These are phyloP conservation scores for Musa troglodytarum DNA, from an alignment of 176 grass and related monocot genomes.

Conservation along the genomic window DNA sequence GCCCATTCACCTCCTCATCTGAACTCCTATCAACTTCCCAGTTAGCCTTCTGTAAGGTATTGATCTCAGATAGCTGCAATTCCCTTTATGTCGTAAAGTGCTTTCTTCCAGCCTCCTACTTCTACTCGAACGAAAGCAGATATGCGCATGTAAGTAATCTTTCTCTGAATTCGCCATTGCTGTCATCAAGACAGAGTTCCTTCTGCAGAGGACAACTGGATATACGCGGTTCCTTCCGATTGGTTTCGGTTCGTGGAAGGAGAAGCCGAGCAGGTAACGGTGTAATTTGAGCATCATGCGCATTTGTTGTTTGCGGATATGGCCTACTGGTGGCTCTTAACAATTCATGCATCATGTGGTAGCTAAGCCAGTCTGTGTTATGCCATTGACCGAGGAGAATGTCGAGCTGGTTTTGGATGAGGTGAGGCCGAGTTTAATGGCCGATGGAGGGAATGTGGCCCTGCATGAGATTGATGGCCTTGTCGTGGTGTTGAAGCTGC, in stretches of 20 bases:
- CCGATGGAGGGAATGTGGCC: slow-evolving; percentile 81
- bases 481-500: slow-evolving; percentile 85
- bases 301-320: neutral
- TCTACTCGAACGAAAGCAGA: neutral
- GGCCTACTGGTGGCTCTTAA: neutral
- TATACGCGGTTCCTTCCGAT: neutral
- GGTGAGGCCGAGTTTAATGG: slow-evolving; percentile 85
- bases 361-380: slow-evolving; percentile 49
- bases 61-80: neutral
- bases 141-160: too few species aligned
- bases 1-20: neutral
- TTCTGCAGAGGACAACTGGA: neutral
- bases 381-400: slow-evolving; percentile 77
- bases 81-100: too few species aligned
- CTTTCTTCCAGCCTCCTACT: neutral
- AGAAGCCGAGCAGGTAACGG: neutral
- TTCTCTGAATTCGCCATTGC: neutral
- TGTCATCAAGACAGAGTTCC: slow-evolving; percentile 12
- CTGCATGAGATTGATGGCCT: slow-evolving; percentile 91
- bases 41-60: neutral
- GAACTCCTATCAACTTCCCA: neutral
- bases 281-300: neutral
- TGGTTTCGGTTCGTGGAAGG: neutral
- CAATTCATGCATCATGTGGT: neutral
- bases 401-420: slow-evolving; percentile 81